Base-by-base conservation (phyloP, 1,284 basidiomycete genomes). In the Trichosporon sp. region DNA sequence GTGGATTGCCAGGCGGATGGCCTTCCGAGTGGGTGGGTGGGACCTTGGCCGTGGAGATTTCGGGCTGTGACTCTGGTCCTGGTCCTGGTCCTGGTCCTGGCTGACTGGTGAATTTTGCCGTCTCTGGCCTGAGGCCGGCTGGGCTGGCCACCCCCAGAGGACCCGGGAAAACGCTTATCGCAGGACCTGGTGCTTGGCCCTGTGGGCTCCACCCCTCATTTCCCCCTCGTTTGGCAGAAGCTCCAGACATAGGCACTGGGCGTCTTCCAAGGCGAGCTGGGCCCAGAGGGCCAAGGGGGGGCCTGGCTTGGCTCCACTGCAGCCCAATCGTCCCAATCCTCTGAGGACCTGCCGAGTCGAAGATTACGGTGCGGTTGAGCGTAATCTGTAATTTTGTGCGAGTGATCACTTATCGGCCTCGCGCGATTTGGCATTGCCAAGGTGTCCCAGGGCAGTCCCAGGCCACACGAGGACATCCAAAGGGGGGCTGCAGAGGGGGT, bases 381-480 rank as follows among this genome's bases (percentile, higher is more conserved):
- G 51, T 54, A 54, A 54, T 54, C 51, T 54, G 51, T 54, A 54
- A 54, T 54, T 54, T 54, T 54, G 2, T 4, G 19, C 26, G 21
- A 16, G 1, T 6, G n/a, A 54, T 54, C 51, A 54, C 51, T 54
- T 54, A 54, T 54, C 51, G 51, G 51, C 19, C 6, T 16, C 6
- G 51, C 51, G 51, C 51, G 16, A 54, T 54, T 54, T 54, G 51
- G 51, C 51, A 54, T 54, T 54, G 51, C 51, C 51, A 54, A 54
- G 51, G 26, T 26, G 26, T 26, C 26, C 26, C 26, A 26, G 26
- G 26, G 26, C 26, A 26, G 26, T 26, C 26, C 19, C 48, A 12
- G 16, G 6, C 4, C 4, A 7, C 40, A 14, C 8, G 8, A 10
- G 35, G 8, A 12, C 11, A 12, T 40, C 38, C 38, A 40, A 40